These are phyloP conservation scores for Globisporangium megalacanthum DNA, from an alignment of 352 stramenopile species.

Conservation along the genomic window DNA sequence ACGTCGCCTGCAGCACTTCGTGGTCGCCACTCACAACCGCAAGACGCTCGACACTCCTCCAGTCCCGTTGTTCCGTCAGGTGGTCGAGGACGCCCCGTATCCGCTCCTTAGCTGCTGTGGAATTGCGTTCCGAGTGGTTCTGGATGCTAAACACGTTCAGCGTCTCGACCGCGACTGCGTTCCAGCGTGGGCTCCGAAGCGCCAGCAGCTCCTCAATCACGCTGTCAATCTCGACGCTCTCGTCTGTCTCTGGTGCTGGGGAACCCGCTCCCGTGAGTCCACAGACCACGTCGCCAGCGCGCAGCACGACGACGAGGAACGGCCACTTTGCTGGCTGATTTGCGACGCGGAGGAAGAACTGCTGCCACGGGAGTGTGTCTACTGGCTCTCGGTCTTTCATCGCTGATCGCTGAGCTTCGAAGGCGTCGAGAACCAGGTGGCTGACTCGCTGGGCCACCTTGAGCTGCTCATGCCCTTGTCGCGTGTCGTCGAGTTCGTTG, in stretches of 20 bases:
- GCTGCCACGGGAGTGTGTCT: constrained; percentile 1
- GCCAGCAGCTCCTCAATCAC: constrained; percentile 27
- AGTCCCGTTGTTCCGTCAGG: constrained; percentile 37
- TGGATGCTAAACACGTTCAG: constrained; percentile 29
- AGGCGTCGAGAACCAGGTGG: constrained; percentile 55
- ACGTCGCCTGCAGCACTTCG: constrained; percentile 24
- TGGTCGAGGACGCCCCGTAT: constrained; percentile 18
- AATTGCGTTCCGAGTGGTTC: background rate
- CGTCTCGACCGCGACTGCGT: constrained; percentile 43
- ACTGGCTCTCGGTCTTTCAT: background rate
- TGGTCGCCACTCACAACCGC: constrained; percentile 16
- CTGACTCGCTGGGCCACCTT: constrained; percentile 46
- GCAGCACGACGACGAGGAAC: constrained; percentile 41
- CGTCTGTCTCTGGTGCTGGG: background rate
- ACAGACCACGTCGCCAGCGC: constrained; percentile 25
- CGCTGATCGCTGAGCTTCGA: constrained; percentile 18
- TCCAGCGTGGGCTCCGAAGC: constrained; percentile 26
- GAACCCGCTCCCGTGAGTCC: background rate
- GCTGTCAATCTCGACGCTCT: constrained; percentile 3
- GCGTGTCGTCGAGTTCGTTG: background rate
- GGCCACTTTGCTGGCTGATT: constrained; percentile 25
- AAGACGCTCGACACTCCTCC: constrained; percentile 41
- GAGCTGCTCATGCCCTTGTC: constrained; percentile 1
- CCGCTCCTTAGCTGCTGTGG: background rate
- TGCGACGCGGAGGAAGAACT: constrained; percentile 22